These are phyloP conservation scores for Eragrostis curvula DNA, from an alignment of 176 grass and related monocot species.

Conservation along the genomic window DNA sequence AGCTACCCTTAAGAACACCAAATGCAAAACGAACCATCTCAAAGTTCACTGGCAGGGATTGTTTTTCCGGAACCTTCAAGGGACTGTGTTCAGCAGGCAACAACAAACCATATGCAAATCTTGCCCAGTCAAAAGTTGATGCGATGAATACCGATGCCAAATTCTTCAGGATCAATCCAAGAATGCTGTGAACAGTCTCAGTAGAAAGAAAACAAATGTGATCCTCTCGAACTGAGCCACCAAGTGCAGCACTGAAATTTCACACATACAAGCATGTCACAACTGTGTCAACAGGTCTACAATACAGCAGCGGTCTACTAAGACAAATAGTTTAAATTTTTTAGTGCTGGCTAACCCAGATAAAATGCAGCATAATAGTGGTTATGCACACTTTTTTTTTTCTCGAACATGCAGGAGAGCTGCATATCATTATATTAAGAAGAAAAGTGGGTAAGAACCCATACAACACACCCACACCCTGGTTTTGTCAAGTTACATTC, in stretches of 20 bases:
- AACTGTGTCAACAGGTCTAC: not conserved
- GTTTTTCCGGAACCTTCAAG: slow-evolving; percentile 44
- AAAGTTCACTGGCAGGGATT: slow-evolving; percentile 42
- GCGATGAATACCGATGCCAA: slow-evolving; percentile 51
- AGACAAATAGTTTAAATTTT: not conserved
- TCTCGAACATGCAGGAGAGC: no score
- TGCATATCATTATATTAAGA: no score
- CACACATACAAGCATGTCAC: slow-evolving; percentile 20
- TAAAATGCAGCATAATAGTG: slow-evolving; percentile 9
- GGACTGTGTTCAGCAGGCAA: slow-evolving; percentile 40
- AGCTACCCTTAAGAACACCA: slow-evolving; percentile 74
- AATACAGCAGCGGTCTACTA: not conserved
- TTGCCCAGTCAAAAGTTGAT: slow-evolving; percentile 74
- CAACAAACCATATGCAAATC: slow-evolving; percentile 51
- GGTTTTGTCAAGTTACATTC: no score
- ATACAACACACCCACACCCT: no score
- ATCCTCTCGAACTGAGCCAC: slow-evolving; percentile 76
- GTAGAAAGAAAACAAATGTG: slow-evolving; percentile 74
- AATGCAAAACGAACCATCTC: slow-evolving; percentile 64
- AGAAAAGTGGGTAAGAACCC: no score
- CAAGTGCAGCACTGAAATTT: slow-evolving; percentile 78
- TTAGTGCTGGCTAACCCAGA: not conserved
- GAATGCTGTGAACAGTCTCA: slow-evolving; percentile 53
- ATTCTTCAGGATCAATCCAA: slow-evolving; percentile 59
- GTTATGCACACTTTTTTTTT: not conserved